Evolutionary conservation across 192 early-diverging fungal species (phyloP), one percentile per base, ranked within the genome.

Genomic region (Dissophora globulifera): DNA sequence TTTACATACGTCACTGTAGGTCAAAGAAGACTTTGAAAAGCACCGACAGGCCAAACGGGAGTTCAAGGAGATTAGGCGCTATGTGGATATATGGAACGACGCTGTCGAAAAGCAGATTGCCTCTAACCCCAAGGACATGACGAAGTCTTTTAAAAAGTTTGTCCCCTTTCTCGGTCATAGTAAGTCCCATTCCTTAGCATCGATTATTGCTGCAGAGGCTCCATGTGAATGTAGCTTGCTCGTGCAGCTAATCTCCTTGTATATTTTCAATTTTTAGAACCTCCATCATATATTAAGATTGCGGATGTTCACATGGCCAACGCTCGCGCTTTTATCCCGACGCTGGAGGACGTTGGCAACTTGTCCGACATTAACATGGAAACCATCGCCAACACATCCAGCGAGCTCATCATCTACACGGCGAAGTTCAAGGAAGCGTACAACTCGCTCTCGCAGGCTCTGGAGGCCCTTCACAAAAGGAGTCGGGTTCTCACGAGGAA

Each of bases 1-100:
- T 55, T 38, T 23, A n/a, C n/a, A 56, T 42, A 31, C n/a, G 11
- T 46, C 13, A 2, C 0, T 32, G 6, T 45, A 76, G 64, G 52
- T 67, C 58, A 76, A 67, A n/a, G 63, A 61, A 1, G 57, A 59
- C 19, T 76, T 76, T 67, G 72, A 66, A 47, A 76, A 56, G 17
- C 58, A 76, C 45, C 50, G 64, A 31, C n/a, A 29, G n/a, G 72
- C 72, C 6, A 76, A 76, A 43, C 45, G 35, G 16, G 63, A 76
- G 29, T 56, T 67, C 38, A 76, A 76, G 46, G 72, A 76, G 23
- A 23, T 67, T 13, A 50, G 62, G 29, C 72, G 72, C 4, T 76
- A 76, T 50, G 58, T 76, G 8, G 72, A 76, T 33, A 67, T 76
- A 26, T 76, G 72, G 72, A 76, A 76, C 40, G 72, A 76, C 15